Conservation (phyloP, 2,329 filamentous ascomycete genomes). For the Cytospora mali region DNA sequence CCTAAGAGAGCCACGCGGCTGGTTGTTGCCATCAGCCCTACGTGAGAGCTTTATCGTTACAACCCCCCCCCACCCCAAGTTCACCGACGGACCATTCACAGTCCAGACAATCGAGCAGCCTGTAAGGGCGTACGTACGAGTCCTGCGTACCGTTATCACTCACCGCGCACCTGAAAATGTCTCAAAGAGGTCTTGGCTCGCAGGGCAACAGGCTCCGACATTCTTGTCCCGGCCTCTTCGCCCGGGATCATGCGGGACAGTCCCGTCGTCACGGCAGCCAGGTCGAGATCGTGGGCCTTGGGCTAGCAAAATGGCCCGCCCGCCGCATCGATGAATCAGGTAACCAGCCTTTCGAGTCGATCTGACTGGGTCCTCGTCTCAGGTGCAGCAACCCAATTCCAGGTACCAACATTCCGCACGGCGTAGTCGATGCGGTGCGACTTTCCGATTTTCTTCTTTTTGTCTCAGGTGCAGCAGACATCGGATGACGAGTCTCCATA, state of each 20-base stretch:
- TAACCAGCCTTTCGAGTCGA: slow-evolving; percentile 13
- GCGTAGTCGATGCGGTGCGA: neutral
- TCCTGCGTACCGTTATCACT: slow-evolving; percentile 15
- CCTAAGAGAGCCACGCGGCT: neutral
- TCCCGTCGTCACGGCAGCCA: slow-evolving; percentile 6
- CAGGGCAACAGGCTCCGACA: slow-evolving; percentile 16
- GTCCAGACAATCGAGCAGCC: slow-evolving; percentile 25
- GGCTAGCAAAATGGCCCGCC: slow-evolving; percentile 3
- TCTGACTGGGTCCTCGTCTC: slow-evolving; percentile 17
- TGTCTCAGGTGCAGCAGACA: slow-evolving; percentile 15
- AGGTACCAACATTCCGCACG: slow-evolving; percentile 10
- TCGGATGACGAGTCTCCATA: neutral
- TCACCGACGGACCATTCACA: slow-evolving; percentile 18
- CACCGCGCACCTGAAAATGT: neutral
- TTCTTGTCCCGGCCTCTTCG: neutral
- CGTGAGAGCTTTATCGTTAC: slow-evolving; percentile 8
- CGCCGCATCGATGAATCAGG: slow-evolving; percentile 13
- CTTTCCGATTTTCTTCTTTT: slow-evolving; percentile 1
- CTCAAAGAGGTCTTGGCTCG: neutral
- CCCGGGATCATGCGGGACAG: neutral
- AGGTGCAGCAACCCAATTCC: slow-evolving; percentile 1
- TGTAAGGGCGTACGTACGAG: slow-evolving; percentile 18
- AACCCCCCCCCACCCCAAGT: neutral
- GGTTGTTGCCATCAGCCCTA: slow-evolving; percentile 21
- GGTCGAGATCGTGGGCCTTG: slow-evolving; percentile 9